phyloP scores from a whole-genome alignment of 306 rosid genomes.

The Hippophae tibetana region DNA sequence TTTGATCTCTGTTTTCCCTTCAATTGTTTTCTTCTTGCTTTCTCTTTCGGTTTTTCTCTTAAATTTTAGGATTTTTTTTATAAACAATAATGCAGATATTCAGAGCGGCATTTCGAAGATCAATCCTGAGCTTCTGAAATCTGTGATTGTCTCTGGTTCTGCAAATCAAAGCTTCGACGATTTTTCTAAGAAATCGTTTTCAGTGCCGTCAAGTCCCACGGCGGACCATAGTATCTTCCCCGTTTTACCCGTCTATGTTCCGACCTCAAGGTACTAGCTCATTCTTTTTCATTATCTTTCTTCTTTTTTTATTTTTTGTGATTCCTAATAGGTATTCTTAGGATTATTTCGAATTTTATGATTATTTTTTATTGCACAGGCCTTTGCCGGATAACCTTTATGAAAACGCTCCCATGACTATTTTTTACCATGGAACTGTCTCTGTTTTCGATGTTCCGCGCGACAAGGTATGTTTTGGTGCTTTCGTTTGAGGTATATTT shows the following conservation, averaged over 20 bases:
- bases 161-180: background rate
- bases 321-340: background rate
- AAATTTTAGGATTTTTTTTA: background rate
- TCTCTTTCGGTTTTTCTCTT: background rate
- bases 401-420: constrained; percentile 28
- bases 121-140: constrained; percentile 37
- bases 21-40: too few relatives aligned
- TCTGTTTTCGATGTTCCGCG: constrained; percentile 34
- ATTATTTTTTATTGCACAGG: background rate
- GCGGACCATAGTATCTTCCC: constrained; percentile 9
- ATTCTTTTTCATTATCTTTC: too few relatives aligned
- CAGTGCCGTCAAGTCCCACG: constrained; percentile 21
- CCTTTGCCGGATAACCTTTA: constrained; percentile 5
- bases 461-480: constrained; percentile 18
- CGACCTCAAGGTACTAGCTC: constrained; percentile 7
- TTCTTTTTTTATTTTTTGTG: background rate
- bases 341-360: background rate
- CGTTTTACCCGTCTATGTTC: constrained; percentile 15
- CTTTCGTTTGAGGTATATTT: too few relatives aligned
- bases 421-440: constrained; percentile 38
- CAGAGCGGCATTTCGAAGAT: constrained; percentile 33
- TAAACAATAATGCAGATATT: constrained; percentile 3
- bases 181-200: background rate
- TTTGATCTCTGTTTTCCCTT: too few relatives aligned
- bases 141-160: constrained; percentile 21